Evolutionary conservation across 2,329 filamentous ascomycete species (phyloP).

Genomic region (Moelleriella libera): DNA sequence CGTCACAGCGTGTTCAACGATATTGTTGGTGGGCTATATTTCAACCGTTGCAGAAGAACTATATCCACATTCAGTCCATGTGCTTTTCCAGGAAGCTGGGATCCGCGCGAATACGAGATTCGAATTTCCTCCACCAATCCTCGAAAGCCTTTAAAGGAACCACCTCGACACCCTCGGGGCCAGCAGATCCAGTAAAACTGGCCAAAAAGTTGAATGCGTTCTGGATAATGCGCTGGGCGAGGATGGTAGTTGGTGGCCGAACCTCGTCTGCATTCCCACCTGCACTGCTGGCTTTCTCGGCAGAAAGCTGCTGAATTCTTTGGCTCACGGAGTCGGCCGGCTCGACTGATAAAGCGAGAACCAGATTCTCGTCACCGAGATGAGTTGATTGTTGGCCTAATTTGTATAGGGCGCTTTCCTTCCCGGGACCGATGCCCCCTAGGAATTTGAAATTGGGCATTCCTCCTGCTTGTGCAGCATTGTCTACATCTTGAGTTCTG

Average conservation of each 20-base stretch:
- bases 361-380: conserved; percentile 33
- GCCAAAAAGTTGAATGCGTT: conserved; percentile 96
- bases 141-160: conserved; percentile 91
- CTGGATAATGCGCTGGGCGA: conserved; percentile 88
- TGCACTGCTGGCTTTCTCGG: conserved; percentile 10
- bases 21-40: too few species aligned
- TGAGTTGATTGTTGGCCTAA: conserved; percentile 27
- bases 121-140: conserved; percentile 97
- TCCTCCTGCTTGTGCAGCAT: conserved; percentile 23
- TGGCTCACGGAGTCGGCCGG: conserved; percentile 55
- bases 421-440: conserved; percentile 77
- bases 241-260: conserved; percentile 52
- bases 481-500: conserved; percentile 29
- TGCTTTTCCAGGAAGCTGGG: conserved; percentile 73
- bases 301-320: conserved; percentile 47
- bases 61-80: conserved; percentile 8
- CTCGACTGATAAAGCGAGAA: conserved; percentile 75
- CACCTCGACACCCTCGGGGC: conserved; percentile 57
- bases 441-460: conserved; percentile 63
- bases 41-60: not conserved
- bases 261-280: conserved; percentile 1
- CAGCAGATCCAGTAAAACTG: conserved; percentile 59
- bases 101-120: conserved; percentile 70
- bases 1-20: too few species aligned
- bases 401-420: conserved; percentile 86